Percentiles rank a stretch among this genome's conserved stretches.
Conservation (phyloP, 257 asterid species). For the Schizonepeta tenuifolia region DNA sequence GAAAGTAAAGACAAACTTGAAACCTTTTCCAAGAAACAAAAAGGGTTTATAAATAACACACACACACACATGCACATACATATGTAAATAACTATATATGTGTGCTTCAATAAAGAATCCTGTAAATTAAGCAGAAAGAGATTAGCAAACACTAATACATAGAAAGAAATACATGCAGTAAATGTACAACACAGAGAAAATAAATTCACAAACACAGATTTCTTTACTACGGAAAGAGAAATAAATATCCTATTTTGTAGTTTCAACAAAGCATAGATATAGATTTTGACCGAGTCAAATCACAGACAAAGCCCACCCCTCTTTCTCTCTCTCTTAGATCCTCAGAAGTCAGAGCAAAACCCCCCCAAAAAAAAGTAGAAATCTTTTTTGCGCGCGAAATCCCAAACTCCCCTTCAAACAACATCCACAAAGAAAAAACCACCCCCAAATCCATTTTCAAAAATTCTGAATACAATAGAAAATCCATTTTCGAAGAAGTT, state of each 20-base stretch:
- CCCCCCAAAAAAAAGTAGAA: conserved; percentile 6
- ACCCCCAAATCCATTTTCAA: conserved; percentile 18
- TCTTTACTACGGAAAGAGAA: conserved; percentile 21
- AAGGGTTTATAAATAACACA: conserved; percentile 25
- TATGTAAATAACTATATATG: background rate
- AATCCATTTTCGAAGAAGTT: conserved; percentile 28
- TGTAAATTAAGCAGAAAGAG: conserved; percentile 36
- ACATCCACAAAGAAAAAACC: conserved; percentile 25
- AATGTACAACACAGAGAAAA: conserved; percentile 27
- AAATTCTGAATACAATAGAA: conserved; percentile 41
- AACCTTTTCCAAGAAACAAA: conserved; percentile 37
- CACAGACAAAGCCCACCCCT: conserved; percentile 41
- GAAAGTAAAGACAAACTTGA: conserved; percentile 47
- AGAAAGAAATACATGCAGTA: conserved; percentile 37
- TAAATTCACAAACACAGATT: conserved; percentile 26
- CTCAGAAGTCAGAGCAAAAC: conserved; percentile 47
- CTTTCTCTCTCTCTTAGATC: conserved; percentile 48
- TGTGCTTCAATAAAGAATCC: conserved; percentile 28
- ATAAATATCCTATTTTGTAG: conserved; percentile 26
- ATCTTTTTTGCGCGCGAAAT: conserved; percentile 65
- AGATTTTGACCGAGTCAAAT: conserved; percentile 64
- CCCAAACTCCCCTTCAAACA: conserved; percentile 43
- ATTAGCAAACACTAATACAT: conserved; percentile 30
- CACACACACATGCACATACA: background rate
- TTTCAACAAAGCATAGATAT: conserved; percentile 20